Conservation (phyloP, 2,329 filamentous ascomycete species). For the Ceratocystis colombiana region DNA sequence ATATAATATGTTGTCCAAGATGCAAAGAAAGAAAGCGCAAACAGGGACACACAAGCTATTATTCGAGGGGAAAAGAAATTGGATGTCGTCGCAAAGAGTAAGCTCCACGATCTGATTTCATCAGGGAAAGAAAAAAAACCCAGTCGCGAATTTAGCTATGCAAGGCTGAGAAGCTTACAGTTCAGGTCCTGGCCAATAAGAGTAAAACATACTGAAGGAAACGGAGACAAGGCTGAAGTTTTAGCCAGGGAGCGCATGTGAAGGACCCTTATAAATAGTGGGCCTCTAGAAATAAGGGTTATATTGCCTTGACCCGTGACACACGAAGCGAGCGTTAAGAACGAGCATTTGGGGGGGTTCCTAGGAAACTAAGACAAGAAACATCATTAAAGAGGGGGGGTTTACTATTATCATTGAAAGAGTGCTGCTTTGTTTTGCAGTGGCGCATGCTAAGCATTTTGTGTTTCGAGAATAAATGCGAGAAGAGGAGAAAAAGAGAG, state of each 20-base stretch:
- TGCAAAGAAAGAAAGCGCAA: background rate
- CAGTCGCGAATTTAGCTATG: conserved; percentile 4
- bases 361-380: too few relatives aligned
- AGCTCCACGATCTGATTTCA: background rate
- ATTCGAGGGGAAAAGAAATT: background rate
- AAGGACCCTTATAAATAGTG: background rate
- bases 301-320: too few relatives aligned
- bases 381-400: too few relatives aligned
- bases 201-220: background rate
- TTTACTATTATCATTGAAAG: too few relatives aligned
- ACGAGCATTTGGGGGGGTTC: too few relatives aligned
- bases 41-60: background rate
- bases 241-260: background rate
- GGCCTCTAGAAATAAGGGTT: background rate
- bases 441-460: too few relatives aligned
- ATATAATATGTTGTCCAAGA: background rate
- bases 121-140: background rate
- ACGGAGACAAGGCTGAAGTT: background rate
- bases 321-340: too few relatives aligned
- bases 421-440: too few relatives aligned
- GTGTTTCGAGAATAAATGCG: too few relatives aligned
- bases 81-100: background rate
- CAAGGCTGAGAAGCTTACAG: background rate
- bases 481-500: too few relatives aligned
- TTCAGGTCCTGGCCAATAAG: background rate